A percentile compares a stretch with the other conserved stretches of the same genome.
phyloP scores from a whole-genome alignment of 1,139 yeast genomes.

The Taiozyma sp. region DNA sequence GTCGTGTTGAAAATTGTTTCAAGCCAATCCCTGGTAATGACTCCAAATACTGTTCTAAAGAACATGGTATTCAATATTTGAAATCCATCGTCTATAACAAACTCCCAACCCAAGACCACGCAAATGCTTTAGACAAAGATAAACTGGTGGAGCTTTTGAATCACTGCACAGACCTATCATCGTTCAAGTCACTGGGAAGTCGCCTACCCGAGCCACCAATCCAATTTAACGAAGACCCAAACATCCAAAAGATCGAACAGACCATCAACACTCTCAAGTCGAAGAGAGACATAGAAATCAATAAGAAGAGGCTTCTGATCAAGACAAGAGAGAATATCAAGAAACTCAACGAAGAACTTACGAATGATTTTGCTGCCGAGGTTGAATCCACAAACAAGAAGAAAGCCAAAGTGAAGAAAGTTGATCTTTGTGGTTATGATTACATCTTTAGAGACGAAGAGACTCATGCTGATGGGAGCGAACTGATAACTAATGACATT shows the following conservation, averaged over 20 bases:
- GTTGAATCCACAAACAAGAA: slow-evolving; percentile 3
- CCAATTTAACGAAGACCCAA: slow-evolving; percentile 25
- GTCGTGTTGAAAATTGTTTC: slow-evolving; percentile 56
- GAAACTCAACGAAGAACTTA: slow-evolving; percentile 25
- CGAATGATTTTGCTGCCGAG: slow-evolving; percentile 2
- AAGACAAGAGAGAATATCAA: slow-evolving; percentile 24
- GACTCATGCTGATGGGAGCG: slow-evolving; percentile 10
- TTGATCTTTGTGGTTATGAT: slow-evolving; percentile 26
- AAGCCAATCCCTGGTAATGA: slow-evolving; percentile 42
- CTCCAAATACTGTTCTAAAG: slow-evolving; percentile 71
- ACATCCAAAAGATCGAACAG: slow-evolving; percentile 16
- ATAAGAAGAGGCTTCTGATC: slow-evolving; percentile 13
- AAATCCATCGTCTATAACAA: slow-evolving; percentile 20
- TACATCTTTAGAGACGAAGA: slow-evolving; percentile 24
- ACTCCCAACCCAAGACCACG: slow-evolving; percentile 9
- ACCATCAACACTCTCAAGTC: slow-evolving; percentile 16
- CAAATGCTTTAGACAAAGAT: slow-evolving; percentile 15
- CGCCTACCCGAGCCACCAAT: slow-evolving; percentile 33
- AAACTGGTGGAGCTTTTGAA: slow-evolving; percentile 19
- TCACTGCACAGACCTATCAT: slow-evolving; percentile 28
- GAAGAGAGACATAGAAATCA: slow-evolving; percentile 8
- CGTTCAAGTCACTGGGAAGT: slow-evolving; percentile 29
- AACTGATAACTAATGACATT: slow-evolving; percentile 8
- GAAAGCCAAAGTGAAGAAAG: slow-evolving; percentile 13
- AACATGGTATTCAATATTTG: slow-evolving; percentile 64